phyloP scores from a whole-genome alignment of 345 rosid species.

The Ceriops decandra region DNA sequence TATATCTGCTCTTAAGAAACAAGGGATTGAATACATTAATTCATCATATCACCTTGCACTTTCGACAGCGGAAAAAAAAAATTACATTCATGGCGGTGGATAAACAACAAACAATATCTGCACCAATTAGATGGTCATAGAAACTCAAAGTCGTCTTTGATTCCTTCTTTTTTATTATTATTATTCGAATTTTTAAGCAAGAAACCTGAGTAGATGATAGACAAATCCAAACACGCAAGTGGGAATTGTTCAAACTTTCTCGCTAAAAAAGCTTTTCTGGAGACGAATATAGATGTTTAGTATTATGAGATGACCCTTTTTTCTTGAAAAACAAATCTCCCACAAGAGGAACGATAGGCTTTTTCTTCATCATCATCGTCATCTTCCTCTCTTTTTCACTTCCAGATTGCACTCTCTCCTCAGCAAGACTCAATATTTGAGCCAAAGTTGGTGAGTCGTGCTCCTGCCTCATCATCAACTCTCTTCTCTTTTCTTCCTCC shows the following conservation, averaged over 20 bases:
- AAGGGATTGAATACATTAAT: too few relatives aligned
- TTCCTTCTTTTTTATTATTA: too few relatives aligned
- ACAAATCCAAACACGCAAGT: too few relatives aligned
- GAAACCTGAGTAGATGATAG: too few relatives aligned
- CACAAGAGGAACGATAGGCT: slow-evolving; percentile 76
- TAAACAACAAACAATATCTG: too few relatives aligned
- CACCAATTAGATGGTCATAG: too few relatives aligned
- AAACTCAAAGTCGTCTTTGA: too few relatives aligned
- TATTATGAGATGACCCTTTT: slow-evolving; percentile 26
- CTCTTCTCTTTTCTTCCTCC: slow-evolving; percentile 44
- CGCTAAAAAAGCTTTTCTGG: slow-evolving; percentile 29
- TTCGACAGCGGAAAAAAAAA: too few relatives aligned
- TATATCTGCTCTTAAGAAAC: too few relatives aligned
- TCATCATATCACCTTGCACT: too few relatives aligned
- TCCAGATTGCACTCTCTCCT: slow-evolving; percentile 21
- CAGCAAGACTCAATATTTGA: slow-evolving; percentile 54
- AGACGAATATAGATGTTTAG: slow-evolving; percentile 43
- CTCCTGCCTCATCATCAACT: slow-evolving; percentile 42
- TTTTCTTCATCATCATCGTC: slow-evolving; percentile 49
- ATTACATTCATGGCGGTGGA: too few relatives aligned
- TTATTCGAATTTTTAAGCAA: too few relatives aligned
- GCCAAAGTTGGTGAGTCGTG: slow-evolving; percentile 43
- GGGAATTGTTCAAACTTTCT: slow-evolving; percentile 3
- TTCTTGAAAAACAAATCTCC: slow-evolving; percentile 63
- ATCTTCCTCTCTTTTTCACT: slow-evolving; percentile 28